Evolutionary conservation across 192 early-diverging fungal genomes (phyloP), one percentile per base, ranked within the genome.

Genomic region (Thamnidium elegans): DNA sequence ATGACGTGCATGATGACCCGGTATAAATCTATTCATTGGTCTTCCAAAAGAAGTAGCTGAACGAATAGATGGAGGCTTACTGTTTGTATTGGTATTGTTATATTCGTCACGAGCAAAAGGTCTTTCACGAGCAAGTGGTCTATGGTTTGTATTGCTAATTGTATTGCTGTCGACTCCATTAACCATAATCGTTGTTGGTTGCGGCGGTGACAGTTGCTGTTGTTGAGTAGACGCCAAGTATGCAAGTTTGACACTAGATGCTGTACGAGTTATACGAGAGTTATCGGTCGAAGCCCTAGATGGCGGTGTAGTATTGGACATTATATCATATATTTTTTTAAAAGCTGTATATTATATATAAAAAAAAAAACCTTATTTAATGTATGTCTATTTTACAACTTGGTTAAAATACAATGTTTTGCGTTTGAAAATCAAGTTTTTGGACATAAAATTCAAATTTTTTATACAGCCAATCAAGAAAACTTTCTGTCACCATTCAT

Each of bases 1-100:
- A 43, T 79, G 58, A n/a, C 81, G 76, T 8, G 65, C 30, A n/a
- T 73, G 58, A 8, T 76, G 69, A 10, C 72, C 54, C 19, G 62
- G 15, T 21, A 70, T 55, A 43, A 65, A 44, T 0, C 47, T 48
- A 54, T 20, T 70, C 23, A 55, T 13, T 7, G 58, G 55, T 14
- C 71, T 59, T 26, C 59, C 59, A 59, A 59, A 63, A 1, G 71
- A 72, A 17, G 63, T 63, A 10, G 66, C 65, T 3, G 71, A 72
- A 30, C 66, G 17, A 32, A 72, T 66, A 34, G 71, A 72, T 20
- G 71, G 59, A 3, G 69, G 63, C 14, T 62, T 50, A 51, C 51
- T 65, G 7, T 58, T 17, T n/a, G 43, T 46, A 23, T 61, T 45
- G 26, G 26, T 46, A 23, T 23, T 60, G 7, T 46, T 60, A 50